Evolutionary conservation across 2,329 filamentous ascomycete species (phyloP), one percentile per base, ranked within the genome.

Genomic region (Xylariaceae sp.): DNA sequence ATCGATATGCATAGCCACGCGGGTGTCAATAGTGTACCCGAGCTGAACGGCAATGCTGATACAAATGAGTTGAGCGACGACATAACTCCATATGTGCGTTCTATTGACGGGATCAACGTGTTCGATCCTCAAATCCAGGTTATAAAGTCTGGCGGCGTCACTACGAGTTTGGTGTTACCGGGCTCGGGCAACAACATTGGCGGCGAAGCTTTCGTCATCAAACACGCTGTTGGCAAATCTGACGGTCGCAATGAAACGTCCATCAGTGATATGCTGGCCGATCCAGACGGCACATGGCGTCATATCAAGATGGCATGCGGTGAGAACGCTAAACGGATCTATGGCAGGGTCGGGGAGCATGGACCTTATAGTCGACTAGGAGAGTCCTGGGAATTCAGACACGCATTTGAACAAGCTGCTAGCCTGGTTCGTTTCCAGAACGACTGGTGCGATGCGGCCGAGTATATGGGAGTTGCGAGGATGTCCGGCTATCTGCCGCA

Each of bases 221-320:
- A 90, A 73, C 85, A 87, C 58, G 83, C 86, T 9, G 81, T 88
- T 10, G 86, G 86, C 19, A 78, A 77, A 52, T 64, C 75, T 0
- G 81, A 88, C 60, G 84, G 86, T 2, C 80, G 87, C 20, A 74
- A 78, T 16, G 87, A 89, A 69, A 80, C 87, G 43, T 88, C 85
- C 50, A 84, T 82, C 2, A 73, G 77, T 20, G 83, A 88, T 61
- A 79, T 89, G 75, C 76, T 89, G 9, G 87, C 87, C 1, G 85
- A 89, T 49, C 86, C 86, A 0, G 85, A 87, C 42, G 77, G 78
- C 20, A 82, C 76, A 57, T 88, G 86, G 82, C 79, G 88, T 19
- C 90, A 88, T 70, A 88, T 90, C 79, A 90, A 90, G 74, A 90
- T 90, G 87, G 88, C 88, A 0, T 90, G 87, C 61, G 87, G 87